Evolutionary conservation across 1,139 yeast species (phyloP), one percentile per base, ranked within the genome.

Genomic region (Hansenula sp.): DNA sequence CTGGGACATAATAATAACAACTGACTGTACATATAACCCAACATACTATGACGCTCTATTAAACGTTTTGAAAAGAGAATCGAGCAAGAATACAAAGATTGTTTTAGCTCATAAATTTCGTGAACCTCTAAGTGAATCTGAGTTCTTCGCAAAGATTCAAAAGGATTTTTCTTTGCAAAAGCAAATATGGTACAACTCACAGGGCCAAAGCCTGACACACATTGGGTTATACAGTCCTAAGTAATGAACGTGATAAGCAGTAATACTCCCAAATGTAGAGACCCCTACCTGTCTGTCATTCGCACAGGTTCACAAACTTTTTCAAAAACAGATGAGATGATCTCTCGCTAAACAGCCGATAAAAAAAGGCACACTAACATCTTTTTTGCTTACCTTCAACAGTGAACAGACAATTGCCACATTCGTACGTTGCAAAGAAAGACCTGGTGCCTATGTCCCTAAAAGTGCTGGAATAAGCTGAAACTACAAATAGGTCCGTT

Each of bases 21-120:
- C 62, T 1, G 63, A 59, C 42, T 59, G 63, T 32, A 56, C 59
- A 3, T 59, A 59, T 27, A 59, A 59, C 41, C 61, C 62, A 2
- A 24, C 52, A 4, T 59, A 59, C 47, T 58, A 56, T 37, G 59
- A 57, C 40, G 53, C 58, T 3, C 41, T 59, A 27, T 41, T 58
- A 18, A 51, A 47, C 9, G 62, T 58, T 5, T 33, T 59, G 10
- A 33, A 42, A n/a, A 47, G 55, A 34, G 61, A 58, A 33, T 28
- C 50, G 0, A 33, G 35, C 1, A 13, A 27, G 1, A 30, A 45
- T 10, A 57, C 61, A 2, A 45, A 31, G 16, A 42, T 59, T 2
- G 3, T 57, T 4, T 33, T 59, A 1, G 57, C 54, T 0, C 63
- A 59, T 41, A 59, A 58, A 48, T 54, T 58, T 43, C 47, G 63